These are phyloP conservation scores for Saccharomyces uvarum DNA, from an alignment of 1,139 yeast genomes.

Conservation along the genomic window DNA sequence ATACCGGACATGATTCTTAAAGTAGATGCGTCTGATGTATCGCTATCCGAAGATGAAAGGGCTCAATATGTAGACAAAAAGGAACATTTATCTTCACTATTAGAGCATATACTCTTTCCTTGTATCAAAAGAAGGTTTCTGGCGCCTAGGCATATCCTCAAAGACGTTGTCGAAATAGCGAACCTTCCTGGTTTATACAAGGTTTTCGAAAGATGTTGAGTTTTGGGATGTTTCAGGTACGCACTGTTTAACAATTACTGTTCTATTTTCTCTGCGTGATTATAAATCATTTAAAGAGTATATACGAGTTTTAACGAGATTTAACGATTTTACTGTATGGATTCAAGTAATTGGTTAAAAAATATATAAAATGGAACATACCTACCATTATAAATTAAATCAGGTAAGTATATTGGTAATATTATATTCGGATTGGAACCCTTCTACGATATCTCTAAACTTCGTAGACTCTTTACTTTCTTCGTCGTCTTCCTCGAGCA, in stretches of 20 bases:
- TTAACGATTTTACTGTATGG: not conserved
- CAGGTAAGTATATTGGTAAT: conserved; percentile 5
- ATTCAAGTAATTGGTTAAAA: not conserved
- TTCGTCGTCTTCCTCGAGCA: conserved; percentile 7
- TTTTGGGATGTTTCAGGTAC: not conserved
- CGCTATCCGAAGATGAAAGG: conserved; percentile 18
- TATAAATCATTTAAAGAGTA: too few species aligned
- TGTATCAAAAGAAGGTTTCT: conserved; percentile 53
- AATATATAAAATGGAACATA: not conserved
- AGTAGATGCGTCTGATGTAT: conserved; percentile 11
- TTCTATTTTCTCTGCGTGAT: too few species aligned
- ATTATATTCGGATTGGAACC: conserved; percentile 20
- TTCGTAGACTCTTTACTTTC: conserved; percentile 13
- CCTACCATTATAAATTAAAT: not conserved
- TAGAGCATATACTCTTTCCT: conserved; percentile 64
- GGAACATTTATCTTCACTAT: conserved; percentile 28
- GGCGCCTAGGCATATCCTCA: conserved; percentile 49
- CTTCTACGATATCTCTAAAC: conserved; percentile 16
- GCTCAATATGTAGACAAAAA: conserved; percentile 14
- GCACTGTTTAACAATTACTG: conserved; percentile 4
- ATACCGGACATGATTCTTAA: conserved; percentile 41
- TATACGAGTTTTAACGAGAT: too few species aligned
- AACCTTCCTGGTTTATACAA: conserved; percentile 83
- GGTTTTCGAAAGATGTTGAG: conserved; percentile 83
- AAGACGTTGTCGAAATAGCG: conserved; percentile 74